phyloP scores from a whole-genome alignment of 495 filamentous ascomycete species.

The Hypoxylon perforatum region DNA sequence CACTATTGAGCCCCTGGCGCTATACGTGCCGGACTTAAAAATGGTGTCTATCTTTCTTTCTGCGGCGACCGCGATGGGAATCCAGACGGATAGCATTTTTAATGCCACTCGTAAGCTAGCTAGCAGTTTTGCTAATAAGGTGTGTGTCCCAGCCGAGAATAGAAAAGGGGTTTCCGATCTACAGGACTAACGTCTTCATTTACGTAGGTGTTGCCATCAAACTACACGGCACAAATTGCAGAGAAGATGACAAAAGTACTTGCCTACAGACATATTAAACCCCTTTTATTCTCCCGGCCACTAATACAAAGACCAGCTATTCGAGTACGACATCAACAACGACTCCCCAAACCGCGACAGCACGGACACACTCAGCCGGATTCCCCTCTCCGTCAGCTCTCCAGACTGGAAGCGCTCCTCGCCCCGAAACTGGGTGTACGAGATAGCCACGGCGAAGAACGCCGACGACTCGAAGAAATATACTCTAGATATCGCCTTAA shows the following conservation, averaged over 20 bases:
- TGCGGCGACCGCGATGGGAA: slow-evolving; percentile 63
- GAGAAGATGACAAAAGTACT: slow-evolving; percentile 17
- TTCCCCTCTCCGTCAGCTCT: slow-evolving; percentile 60
- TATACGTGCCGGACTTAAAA: slow-evolving; percentile 63
- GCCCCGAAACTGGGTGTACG: slow-evolving; percentile 64
- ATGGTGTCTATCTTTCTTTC: slow-evolving; percentile 61
- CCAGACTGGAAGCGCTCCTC: slow-evolving; percentile 59
- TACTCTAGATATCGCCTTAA: slow-evolving; percentile 66
- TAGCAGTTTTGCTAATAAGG: slow-evolving; percentile 9
- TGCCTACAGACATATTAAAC: not conserved
- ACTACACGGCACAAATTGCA: slow-evolving; percentile 9
- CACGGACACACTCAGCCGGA: slow-evolving; percentile 55
- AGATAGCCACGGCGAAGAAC: slow-evolving; percentile 61
- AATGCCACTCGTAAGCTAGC: slow-evolving; percentile 8
- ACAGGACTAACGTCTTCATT: slow-evolving; percentile 6
- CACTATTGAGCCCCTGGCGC: slow-evolving; percentile 56
- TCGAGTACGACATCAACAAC: slow-evolving; percentile 65
- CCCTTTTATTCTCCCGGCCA: slow-evolving; percentile 39
- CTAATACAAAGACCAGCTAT: slow-evolving; percentile 55
- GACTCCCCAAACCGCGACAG: slow-evolving; percentile 20
- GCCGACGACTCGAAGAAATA: slow-evolving; percentile 65
- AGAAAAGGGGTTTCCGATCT: not conserved
- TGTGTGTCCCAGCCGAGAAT: not conserved
- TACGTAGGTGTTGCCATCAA: slow-evolving; percentile 11
- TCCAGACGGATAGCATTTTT: slow-evolving; percentile 30